A percentile compares a stretch with the other conserved stretches of the same genome.
These are phyloP conservation scores for Metarhizium anisopliae DNA, from an alignment of 2,329 filamentous ascomycete species.

Conservation along the genomic window DNA sequence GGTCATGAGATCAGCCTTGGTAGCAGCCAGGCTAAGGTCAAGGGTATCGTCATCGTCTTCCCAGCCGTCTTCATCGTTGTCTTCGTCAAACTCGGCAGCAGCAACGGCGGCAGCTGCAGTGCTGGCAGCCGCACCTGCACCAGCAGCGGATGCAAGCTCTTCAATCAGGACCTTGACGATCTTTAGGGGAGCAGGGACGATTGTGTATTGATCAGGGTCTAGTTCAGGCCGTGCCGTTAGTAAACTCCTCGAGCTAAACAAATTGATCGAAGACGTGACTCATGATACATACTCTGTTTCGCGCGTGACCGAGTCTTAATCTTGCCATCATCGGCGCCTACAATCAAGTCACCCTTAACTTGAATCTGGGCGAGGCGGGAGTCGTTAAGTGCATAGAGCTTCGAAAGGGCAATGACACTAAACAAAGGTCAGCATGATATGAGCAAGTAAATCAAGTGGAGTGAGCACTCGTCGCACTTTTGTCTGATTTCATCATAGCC, in stretches of 20 bases:
- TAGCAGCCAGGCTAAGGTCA: conserved; percentile 63
- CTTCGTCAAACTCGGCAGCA: conserved; percentile 48
- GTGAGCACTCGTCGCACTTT: conserved; percentile 54
- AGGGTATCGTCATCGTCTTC: conserved; percentile 74
- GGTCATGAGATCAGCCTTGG: conserved; percentile 72
- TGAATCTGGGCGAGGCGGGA: conserved; percentile 66
- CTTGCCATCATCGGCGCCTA: conserved; percentile 60
- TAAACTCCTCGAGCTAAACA: background rate
- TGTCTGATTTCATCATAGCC: conserved; percentile 96
- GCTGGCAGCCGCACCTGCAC: conserved; percentile 49
- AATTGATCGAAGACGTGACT: background rate
- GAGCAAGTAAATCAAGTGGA: background rate
- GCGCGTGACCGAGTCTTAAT: conserved; percentile 94
- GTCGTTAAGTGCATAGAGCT: conserved; percentile 82
- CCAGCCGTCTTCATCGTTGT: conserved; percentile 75
- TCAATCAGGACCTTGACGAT: conserved; percentile 94
- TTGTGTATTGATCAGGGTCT: conserved; percentile 85
- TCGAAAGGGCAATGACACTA: conserved; percentile 85
- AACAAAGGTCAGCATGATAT: conserved; percentile 10
- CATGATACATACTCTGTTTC: conserved; percentile 55
- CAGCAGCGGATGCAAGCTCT: conserved; percentile 76
- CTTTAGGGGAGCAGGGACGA: conserved; percentile 81
- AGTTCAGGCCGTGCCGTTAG: background rate
- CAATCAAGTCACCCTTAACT: conserved; percentile 87
- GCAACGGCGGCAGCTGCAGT: conserved; percentile 56